A percentile compares a stretch with the other conserved stretches of the same genome.
These are phyloP conservation scores for Fulvia fulva DNA, from an alignment of 2,329 filamentous ascomycete genomes.

Conservation along the genomic window DNA sequence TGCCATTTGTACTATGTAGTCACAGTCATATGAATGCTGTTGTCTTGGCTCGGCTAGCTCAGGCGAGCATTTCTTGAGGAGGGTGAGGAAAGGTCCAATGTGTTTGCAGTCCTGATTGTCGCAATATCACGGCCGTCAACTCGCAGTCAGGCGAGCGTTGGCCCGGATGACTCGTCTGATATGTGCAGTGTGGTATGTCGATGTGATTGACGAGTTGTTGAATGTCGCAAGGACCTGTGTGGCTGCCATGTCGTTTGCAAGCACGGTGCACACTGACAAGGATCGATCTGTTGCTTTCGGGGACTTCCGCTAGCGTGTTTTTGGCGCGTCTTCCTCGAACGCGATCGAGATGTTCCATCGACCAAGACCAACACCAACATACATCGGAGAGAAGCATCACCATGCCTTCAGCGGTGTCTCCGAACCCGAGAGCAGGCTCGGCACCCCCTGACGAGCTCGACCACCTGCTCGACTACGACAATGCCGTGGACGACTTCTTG, in stretches of 20 bases:
- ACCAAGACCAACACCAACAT: background rate
- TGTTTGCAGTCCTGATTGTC: no score
- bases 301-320: background rate
- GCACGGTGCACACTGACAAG: background rate
- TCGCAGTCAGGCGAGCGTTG: no score
- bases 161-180: background rate
- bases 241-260: background rate
- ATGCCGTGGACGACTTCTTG: conserved; percentile 52
- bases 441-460: conserved; percentile 50
- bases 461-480: conserved; percentile 73
- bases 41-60: background rate
- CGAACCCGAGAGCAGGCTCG: conserved; percentile 16
- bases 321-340: conserved; percentile 7
- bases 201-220: background rate
- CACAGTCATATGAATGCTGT: background rate
- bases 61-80: background rate
- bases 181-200: background rate
- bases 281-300: background rate
- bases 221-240: background rate
- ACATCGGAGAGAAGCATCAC: conserved; percentile 9
- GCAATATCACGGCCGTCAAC: no score
- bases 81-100: no score
- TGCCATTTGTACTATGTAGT: conserved; percentile 21
- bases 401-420: conserved; percentile 31
- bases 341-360: background rate